A percentile compares a stretch with the other conserved stretches of the same genome.
Conservation (phyloP, 2,329 filamentous ascomycete species). For the Fonsecaea multimorphosa region DNA sequence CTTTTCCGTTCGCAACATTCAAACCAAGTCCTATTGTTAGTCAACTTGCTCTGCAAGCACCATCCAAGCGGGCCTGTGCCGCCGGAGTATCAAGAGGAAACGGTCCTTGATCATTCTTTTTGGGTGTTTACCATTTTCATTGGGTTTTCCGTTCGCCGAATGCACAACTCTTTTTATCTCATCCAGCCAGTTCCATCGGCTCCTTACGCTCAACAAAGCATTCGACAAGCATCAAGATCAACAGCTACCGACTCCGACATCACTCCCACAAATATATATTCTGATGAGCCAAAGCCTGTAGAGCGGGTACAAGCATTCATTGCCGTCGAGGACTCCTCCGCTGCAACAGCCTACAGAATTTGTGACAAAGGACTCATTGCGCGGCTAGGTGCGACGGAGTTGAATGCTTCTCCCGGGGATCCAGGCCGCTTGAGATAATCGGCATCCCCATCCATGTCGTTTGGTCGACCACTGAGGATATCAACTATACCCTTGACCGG, state of each 20-base stretch:
- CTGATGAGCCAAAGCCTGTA: not conserved
- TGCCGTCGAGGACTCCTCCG: not conserved
- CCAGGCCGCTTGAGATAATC: slow-evolving; percentile 33
- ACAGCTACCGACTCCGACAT: not conserved
- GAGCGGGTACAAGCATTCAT: not conserved
- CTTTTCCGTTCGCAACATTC: not conserved
- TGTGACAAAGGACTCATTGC: not conserved
- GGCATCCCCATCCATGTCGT: slow-evolving; percentile 38
- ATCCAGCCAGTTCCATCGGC: not conserved
- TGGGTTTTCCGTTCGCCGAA: not conserved
- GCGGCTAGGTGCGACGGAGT: not conserved
- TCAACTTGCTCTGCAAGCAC: not conserved
- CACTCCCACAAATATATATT: not conserved
- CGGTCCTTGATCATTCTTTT: not conserved
- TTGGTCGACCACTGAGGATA: slow-evolving; percentile 75
- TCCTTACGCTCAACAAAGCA: not conserved
- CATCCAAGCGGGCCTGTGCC: not conserved
- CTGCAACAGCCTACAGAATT: not conserved
- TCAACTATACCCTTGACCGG: slow-evolving; percentile 80
- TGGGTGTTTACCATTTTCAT: not conserved
- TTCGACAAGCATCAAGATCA: not conserved
- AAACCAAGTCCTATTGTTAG: not conserved
- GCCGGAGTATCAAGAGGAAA: not conserved
- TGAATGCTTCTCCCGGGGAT: not conserved
- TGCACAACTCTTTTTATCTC: not conserved